Evolutionary conservation across 805 yeast genomes (phyloP), one percentile per base, ranked within the genome.

Genomic region (Priceomyces medius): DNA sequence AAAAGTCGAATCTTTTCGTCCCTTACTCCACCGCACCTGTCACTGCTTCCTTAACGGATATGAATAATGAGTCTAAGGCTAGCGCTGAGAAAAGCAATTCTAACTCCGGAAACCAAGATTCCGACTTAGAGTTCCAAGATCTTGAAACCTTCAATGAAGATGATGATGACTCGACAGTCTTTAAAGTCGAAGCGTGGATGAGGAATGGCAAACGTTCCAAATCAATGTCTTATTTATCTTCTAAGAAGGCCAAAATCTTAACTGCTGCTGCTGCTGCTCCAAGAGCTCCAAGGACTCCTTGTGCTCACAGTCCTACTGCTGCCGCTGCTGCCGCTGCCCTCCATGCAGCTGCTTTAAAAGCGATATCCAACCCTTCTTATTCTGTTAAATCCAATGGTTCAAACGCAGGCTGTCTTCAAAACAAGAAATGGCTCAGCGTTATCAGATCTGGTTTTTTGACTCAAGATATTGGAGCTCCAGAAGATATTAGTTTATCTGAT

Each of bases 261-360:
- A 84, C 91, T 10, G 88, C 88, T 14, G 91, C 91, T 17, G 89
- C 89, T 9, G 88, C 88, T 19, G 87, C 91, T 24, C 93, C 93
- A 43, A 71, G 91, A 54, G 77, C 84, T 8, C 83, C 88, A n/a
- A 77, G 79, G 48, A 69, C 77, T 24, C 74, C 81, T 3, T 63
- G 76, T 40, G 70, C 79, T 5, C 80, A 76, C 45, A 68, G 80
- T 28, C 81, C 85, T 8, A 73, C 73, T 43, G 83, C 86, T 5
- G 85, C 85, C 7, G 85, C 85, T 10, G 85, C 86, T 2, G 86
- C 83, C 24, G 86, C 88, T 31, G 88, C 86, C 18, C 68, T 83
- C 39, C 84, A 83, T 48, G 84, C 83, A 12, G 83, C 85, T 35
- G 82, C 84, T 2, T 58, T 81, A 27, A 74, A 75, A 55, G 77